Base-by-base conservation (phyloP, 1,139 yeast species). In the Hyphopichia fennica region DNA sequence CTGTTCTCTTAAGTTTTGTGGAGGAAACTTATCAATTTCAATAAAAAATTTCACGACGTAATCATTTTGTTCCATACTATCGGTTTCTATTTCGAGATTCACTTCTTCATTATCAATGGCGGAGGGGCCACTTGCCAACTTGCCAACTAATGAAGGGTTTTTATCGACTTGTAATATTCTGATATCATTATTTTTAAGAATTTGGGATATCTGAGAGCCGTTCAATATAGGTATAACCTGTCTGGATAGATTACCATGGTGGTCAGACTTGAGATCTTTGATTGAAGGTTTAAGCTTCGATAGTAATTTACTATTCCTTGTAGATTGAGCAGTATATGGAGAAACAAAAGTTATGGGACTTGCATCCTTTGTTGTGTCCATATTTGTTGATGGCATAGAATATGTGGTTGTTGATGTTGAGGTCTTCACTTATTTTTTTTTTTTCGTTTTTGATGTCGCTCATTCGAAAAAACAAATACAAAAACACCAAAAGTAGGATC, bases 1-100 rank as follows among this genome's bases (percentile, higher is more conserved):
- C 45, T 77, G 79, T 22, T 74, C 68, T 27, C 62, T 60, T 37
- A 70, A 49, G 35, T 62, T 67, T 3, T 43, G 44, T 0, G 77
- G 75, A 3, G 48, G 44, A 20, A 74, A 60, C 1, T 45, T 44
- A 6, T 56, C 53, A 13, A 75, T 55, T 1, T 60, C 64, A 3
- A 59, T 48, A 37, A 51, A 56, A 13, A 44, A 14, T 5, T 18
- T 38, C 5, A 39, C 20, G 5, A 18, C 31, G 15, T 22, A 30
- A 17, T 41, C 39, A 22, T 25, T 16, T 15, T 25, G 28, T 7
- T 38, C 41, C 34, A 38, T 34, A 14, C 14, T 35, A 18, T 18
- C 37, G 42, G 44, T 15, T 37, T 42, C 39, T 10, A n/a, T 3
- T 31, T 17, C 14, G 16, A n/a, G 17, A 13, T 19, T 29, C 5